Evolutionary conservation across 1,284 basidiomycete genomes (phyloP), one percentile per base, ranked within the genome.

Genomic region (Cryptococcus hybrid): DNA sequence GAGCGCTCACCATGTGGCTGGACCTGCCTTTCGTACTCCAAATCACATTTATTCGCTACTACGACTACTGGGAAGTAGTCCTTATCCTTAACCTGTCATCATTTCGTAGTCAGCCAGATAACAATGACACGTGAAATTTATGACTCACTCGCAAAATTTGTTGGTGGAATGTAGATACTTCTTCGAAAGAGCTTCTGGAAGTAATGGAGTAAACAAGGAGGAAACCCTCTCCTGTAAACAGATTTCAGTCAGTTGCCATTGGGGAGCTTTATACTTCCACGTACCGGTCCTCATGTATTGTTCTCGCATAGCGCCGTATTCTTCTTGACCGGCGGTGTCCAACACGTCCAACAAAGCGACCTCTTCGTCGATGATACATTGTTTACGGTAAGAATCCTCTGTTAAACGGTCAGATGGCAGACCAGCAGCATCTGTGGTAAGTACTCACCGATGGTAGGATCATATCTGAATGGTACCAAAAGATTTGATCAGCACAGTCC

Each of bases 201-300:
- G 95, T 98, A 81, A 99, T 99, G 61, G 92, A 95, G 81, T 99
- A 99, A 60, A 99, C 96, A 61, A 99, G 87, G 51, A 99, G 84
- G 84, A 97, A 99, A 3, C 96, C 96, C 80, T 99, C 96, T 60
- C 96, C 96, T 34, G 91, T 90, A 94, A 34, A 45, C 9, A 42
- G n/a, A 49, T 15, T 18, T 54, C 47, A 47, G 49, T 45, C 5
- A 66, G 71, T 63, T 64, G 74, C 76, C 11, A 7, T n/a, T 12
- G 15, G 13, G 42, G 35, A 13, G 12, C 36, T 5, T 30, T 8
- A 40, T 15, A 18, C 5, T 24, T 13, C 5, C 7, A 95, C 93
- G 52, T 54, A 71, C 74, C 74, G 39, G 73, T 77, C 57, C 75
- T 62, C 75, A 77, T 77, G 61, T 78, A 78, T 60, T 79, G 77